phyloP scores from a whole-genome alignment of 2,329 filamentous ascomycete genomes.

The Sclerotinia glacialis region DNA sequence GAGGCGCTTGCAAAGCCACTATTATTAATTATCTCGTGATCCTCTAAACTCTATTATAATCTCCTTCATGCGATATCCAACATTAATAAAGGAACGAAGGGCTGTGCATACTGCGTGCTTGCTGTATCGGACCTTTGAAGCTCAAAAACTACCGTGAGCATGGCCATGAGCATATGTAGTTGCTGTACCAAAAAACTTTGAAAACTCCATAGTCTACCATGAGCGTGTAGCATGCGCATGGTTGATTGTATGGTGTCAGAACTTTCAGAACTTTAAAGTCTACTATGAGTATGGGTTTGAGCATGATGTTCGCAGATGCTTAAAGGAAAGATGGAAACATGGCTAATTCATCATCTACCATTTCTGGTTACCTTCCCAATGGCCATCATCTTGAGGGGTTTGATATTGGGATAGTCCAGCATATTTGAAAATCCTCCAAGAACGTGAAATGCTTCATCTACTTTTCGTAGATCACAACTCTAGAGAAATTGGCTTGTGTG shows the following conservation, averaged over 20 bases:
- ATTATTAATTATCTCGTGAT: neutral
- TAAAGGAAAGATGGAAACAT: neutral
- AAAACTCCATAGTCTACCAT: no score
- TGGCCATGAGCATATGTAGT: neutral
- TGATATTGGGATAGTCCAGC: no score
- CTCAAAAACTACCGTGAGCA: neutral
- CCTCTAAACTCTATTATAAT: neutral
- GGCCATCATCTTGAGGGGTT: no score
- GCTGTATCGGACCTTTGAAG: neutral
- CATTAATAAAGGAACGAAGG: neutral
- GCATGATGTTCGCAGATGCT: neutral
- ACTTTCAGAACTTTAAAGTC: neutral
- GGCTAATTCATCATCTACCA: neutral
- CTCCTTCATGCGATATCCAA: neutral
- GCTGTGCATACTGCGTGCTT: neutral
- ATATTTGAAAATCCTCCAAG: no score
- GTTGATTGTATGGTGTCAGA: no score
- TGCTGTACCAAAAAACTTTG: neutral
- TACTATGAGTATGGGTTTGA: neutral
- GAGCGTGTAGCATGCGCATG: no score
- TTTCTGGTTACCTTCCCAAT: no score
- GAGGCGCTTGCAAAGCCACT: slow-evolving; percentile 3
- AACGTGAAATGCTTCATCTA: no score
- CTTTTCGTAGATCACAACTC: no score
- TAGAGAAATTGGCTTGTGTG: no score